Conservation (phyloP, 192 early-diverging fungal species). For the Piromyces finnis region DNA sequence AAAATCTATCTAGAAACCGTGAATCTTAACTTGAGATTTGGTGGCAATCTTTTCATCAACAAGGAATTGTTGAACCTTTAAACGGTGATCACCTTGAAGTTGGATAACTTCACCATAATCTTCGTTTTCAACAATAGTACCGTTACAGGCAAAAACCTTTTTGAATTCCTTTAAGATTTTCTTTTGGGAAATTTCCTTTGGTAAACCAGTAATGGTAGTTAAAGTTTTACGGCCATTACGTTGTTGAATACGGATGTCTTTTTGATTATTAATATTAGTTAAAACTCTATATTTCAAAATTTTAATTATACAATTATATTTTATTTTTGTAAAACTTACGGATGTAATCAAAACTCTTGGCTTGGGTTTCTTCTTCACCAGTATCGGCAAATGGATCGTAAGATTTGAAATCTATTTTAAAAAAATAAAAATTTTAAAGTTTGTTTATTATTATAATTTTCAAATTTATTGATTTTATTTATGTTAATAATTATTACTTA, state of each 20-base stretch:
- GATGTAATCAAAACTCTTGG: constrained; percentile 11
- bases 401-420: constrained; percentile 8
- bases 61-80: constrained; percentile 65
- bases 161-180: constrained; percentile 89
- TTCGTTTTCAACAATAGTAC: constrained; percentile 82
- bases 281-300: too few relatives aligned
- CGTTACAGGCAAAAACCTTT: constrained; percentile 91
- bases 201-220: constrained; percentile 86
- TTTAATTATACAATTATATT: too few relatives aligned
- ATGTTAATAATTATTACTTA: too few relatives aligned
- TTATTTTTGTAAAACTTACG: constrained; percentile 34
- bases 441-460: too few relatives aligned
- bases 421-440: too few relatives aligned
- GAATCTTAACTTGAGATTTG: constrained; percentile 78
- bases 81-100: constrained; percentile 86
- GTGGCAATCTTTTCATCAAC: constrained; percentile 55
- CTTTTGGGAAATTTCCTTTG: constrained; percentile 71
- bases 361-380: constrained; percentile 15
- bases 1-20: constrained; percentile 66
- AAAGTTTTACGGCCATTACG: constrained; percentile 92
- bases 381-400: constrained; percentile 28
- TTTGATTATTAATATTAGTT: too few relatives aligned
- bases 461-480: too few relatives aligned
- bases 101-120: constrained; percentile 84
- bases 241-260: constrained; percentile 96